Conservation (phyloP, 2,329 filamentous ascomycete genomes). For the Neodidymelliopsis sp. region DNA sequence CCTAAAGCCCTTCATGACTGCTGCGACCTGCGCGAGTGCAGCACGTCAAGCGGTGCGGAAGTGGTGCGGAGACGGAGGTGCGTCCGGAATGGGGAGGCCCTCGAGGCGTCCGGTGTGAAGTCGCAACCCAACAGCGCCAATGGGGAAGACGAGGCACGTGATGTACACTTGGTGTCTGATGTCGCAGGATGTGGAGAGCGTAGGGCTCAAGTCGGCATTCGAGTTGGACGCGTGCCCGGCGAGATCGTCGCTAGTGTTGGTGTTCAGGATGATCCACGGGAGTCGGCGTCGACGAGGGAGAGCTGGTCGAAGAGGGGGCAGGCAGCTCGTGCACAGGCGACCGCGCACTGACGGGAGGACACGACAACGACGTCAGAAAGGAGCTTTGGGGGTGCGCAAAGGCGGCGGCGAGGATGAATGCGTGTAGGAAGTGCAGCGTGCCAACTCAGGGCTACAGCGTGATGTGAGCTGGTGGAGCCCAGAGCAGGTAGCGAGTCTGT, state of each 20-base stretch:
- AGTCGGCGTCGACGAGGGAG: constrained; percentile 31
- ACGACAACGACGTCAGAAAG: constrained; percentile 19
- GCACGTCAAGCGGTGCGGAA: constrained; percentile 40
- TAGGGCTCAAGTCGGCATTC: constrained; percentile 42
- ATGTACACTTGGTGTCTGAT: constrained; percentile 23
- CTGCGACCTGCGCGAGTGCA: constrained; percentile 52
- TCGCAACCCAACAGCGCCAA: constrained; percentile 40
- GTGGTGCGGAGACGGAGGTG: constrained; percentile 34
- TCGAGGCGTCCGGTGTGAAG: constrained; percentile 31
- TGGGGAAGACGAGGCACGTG: constrained; percentile 31
- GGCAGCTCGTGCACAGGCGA: constrained; percentile 32
- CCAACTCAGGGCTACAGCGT: constrained; percentile 38
- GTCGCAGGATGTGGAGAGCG: constrained; percentile 20
- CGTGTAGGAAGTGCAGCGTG: constrained; percentile 26
- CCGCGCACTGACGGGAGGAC: constrained; percentile 25
- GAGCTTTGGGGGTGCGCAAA: constrained; percentile 9
- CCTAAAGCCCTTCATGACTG: constrained; percentile 94
- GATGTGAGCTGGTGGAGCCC: constrained; percentile 26
- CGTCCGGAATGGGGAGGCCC: constrained; percentile 31
- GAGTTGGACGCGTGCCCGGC: constrained; percentile 34
- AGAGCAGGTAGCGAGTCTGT: constrained; percentile 25
- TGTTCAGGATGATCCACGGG: constrained; percentile 34
- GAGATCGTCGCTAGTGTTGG: constrained; percentile 39
- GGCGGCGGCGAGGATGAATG: constrained; percentile 27
- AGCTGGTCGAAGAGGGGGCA: constrained; percentile 32